Evolutionary conservation across 2,329 filamentous ascomycete genomes (phyloP), one percentile per base, ranked within the genome.

Genomic region (Penicillium sp.): DNA sequence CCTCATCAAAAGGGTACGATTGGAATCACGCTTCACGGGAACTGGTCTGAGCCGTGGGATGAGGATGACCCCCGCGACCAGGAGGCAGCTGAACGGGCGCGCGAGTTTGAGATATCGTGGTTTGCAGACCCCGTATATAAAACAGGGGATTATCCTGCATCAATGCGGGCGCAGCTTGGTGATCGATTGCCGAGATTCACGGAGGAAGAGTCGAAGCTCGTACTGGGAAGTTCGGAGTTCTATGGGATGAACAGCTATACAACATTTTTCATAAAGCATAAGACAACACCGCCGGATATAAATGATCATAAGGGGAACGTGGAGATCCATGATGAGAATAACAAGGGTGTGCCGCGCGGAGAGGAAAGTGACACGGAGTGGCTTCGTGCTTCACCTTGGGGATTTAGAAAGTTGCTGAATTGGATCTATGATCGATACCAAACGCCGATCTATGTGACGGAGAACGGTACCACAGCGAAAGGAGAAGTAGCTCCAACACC

Each of bases 231-330:
- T 65, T 91, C 90, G 67, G 89, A 92, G 76, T 93, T 92, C 74
- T 93, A 92, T 72, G 89, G 88, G 68, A 90, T 91, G 87, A 92
- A 93, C 77, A 86, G 88, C 75, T 93, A 93, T 77, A 90, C 88
- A 18, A 85, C 88, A 65, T 88, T 91, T 77, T 93, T 88, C 74
- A 83, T 92, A 74, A 85, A 84, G 72, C 86, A 91, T 74, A 82
- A 82, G 65, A 77, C 79, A 24, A 80, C 79, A 2, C 74, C 79
- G 0, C 50, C 65, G 8, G 65, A 67, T 48, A 51, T 77, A 9
- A 81, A 88, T 49, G 89, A 93, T 74, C 85, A 84, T 72, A 76
- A 83, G 36, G 89, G 89, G 44, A 86, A 93, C 73, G 76, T 92
- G 34, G 85, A 90, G 62, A 79, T 83, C 2, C 78, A 84, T 45